Base-by-base conservation (phyloP, 1,284 basidiomycete species). In the Porogramme epimiltina region DNA sequence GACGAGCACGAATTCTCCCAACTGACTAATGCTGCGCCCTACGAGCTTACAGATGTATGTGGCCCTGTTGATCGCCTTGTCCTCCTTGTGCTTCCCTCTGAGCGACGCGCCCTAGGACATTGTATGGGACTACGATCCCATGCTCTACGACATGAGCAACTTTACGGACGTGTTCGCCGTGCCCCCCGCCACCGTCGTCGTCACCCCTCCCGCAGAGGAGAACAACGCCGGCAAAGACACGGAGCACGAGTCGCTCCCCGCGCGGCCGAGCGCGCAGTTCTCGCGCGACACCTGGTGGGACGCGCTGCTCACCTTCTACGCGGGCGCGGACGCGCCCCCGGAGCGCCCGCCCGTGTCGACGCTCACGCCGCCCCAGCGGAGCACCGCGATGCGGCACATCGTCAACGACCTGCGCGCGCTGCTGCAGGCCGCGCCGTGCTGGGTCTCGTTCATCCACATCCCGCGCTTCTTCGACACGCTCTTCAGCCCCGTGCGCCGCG, bases 231-330 rank as follows among this genome's bases (percentile, higher is more conserved):
- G 36, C n/a, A 19, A 46, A 15, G 43, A 38, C 1, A n/a, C 43
- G 19, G 33, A 51, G 4, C 45, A 50, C 15, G 45, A 52, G 9
- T 22, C 49, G 9, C 47, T 59, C 22, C 49, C 52, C 3, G 31
- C 52, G 1, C 34, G 81, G 54, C 87, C 87, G 5, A 84, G 85
- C 11, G 66, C 84, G 23, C 75, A 76, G 38, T 89, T 87, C 65
- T 72, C 76, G 18, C 84, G 85, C 46, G 82, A 85, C 68, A 82
- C 81, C 19, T 90, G 87, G 88, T 91, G 86, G 85, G 89, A 90
- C 62, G 80, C 77, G 4, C 73, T 91, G n/a, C 66, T 89, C 33
- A 70, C 71, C n/a, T 64, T 84, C 16, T 89, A 89, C 64, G 59
- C 71, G 68, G 76, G 25, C 31, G 51, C 34, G 53, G n/a, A n/a